phyloP scores from a whole-genome alignment of 345 rosid genomes.

The Salix suchowensis region DNA sequence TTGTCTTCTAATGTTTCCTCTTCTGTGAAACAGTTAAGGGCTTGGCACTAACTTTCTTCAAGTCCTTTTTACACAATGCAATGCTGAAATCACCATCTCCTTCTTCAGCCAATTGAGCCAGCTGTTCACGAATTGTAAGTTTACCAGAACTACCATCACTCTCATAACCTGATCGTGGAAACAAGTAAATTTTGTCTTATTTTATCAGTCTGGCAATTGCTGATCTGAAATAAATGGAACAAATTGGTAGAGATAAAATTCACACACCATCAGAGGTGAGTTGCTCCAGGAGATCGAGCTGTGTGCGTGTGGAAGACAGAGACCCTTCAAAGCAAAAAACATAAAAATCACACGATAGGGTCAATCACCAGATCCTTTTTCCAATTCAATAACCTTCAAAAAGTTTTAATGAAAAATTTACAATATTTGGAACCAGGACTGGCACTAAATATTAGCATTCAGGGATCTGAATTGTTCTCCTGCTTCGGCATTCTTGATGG shows the following conservation, averaged over 20 bases:
- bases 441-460: background rate
- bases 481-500: background rate
- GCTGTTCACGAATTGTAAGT: constrained; percentile 63
- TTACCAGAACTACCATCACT: constrained; percentile 45
- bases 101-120: constrained; percentile 53
- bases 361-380: background rate
- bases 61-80: constrained; percentile 63
- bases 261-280: constrained; percentile 64
- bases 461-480: background rate
- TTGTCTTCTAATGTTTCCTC: constrained; percentile 91
- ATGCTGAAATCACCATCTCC: constrained; percentile 71
- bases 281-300: constrained; percentile 70
- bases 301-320: constrained; percentile 62
- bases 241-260: background rate
- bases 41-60: constrained; percentile 77
- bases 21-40: constrained; percentile 79
- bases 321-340: constrained; percentile 36
- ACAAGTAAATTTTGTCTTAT: background rate
- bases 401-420: background rate
- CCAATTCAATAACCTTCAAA: background rate
- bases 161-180: constrained; percentile 41
- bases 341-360: background rate
- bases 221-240: background rate
- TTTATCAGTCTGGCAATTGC: background rate
- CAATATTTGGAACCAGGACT: background rate